A percentile compares a stretch with the other conserved stretches of the same genome.
These are phyloP conservation scores for Massarina eburnea DNA, from an alignment of 2,329 filamentous ascomycete species.

Conservation along the genomic window DNA sequence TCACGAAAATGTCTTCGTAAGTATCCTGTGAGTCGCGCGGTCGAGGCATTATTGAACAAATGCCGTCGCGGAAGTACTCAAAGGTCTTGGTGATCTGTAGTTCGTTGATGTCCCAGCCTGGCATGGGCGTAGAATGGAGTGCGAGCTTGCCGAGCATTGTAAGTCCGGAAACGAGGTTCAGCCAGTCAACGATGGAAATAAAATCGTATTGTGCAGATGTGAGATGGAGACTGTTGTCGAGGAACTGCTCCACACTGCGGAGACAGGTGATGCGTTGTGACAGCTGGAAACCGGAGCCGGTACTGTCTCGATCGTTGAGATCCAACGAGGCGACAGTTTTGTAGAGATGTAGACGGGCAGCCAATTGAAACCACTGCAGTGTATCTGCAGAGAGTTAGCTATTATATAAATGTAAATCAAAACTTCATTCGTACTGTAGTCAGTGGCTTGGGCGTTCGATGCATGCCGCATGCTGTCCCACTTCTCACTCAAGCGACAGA, in stretches of 20 bases:
- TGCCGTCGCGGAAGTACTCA: slow-evolving; percentile 35
- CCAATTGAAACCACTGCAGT: slow-evolving; percentile 35
- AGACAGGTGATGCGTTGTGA: slow-evolving; percentile 36
- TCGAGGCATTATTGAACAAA: slow-evolving; percentile 35
- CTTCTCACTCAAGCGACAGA: slow-evolving; percentile 36
- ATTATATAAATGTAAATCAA: neutral
- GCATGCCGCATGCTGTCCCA: slow-evolving; percentile 34
- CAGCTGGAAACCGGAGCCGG: slow-evolving; percentile 37
- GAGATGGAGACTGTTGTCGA: slow-evolving; percentile 35
- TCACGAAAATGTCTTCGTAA: slow-evolving; percentile 34
- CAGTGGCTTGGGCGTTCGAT: slow-evolving; percentile 30
- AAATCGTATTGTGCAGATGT: slow-evolving; percentile 28
- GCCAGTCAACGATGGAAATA: slow-evolving; percentile 36
- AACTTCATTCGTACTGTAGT: slow-evolving; percentile 29
- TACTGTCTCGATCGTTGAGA: slow-evolving; percentile 29
- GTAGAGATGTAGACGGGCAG: slow-evolving; percentile 32
- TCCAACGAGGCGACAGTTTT: slow-evolving; percentile 30
- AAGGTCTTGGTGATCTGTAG: slow-evolving; percentile 36
- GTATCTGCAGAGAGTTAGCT: slow-evolving; percentile 26
- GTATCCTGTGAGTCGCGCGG: slow-evolving; percentile 23
- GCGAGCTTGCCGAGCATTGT: slow-evolving; percentile 34
- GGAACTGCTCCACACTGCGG: slow-evolving; percentile 36
- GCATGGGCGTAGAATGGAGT: slow-evolving; percentile 30
- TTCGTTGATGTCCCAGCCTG: slow-evolving; percentile 37
- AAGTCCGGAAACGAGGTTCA: slow-evolving; percentile 31